Base-by-base conservation (phyloP, 192 early-diverging fungal species). In the Mortierella alpina region DNA sequence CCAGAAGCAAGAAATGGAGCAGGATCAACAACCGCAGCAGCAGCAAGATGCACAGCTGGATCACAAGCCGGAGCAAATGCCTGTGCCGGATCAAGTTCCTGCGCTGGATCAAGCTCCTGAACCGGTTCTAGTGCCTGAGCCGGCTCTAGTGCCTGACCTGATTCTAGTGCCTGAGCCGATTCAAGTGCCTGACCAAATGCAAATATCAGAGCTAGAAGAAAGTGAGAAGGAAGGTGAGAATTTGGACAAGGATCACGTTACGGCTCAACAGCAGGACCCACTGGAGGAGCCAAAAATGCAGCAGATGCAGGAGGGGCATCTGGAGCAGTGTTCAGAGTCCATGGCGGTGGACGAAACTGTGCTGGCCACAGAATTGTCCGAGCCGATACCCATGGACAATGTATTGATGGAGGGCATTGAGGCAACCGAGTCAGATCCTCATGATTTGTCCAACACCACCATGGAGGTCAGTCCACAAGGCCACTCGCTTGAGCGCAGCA, bases 341-440 rank as follows among this genome's bases (percentile, higher is more conserved):
- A 51, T 15, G 50, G 50, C 11, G 50, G 50, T 11, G 50, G 17
- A 51, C 13, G 50, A 51, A 31, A 31, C 31, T 31, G 31, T 31
- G 31, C 31, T 31, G 31, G 31, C 31, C 31, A 3, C 58, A 17
- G 6, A 12, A 31, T 8, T 22, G 8, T 15, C 57, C 5, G 67
- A 23, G 23, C 5, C 22, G 12, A 46, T 9, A 58, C 23, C 18
- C 31, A 31, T 31, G 31, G 31, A 31, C 31, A 31, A 31, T 31
- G 31, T 31, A 22, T 63, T 48, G 14, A 68, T 68, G 66, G 66
- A 68, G n/a, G 66, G 66, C 11, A 17, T 68, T 17, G 66, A 68
- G 47, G 56, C 66, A 1, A 23, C 55, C 17, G 66, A 56, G 15
- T 46, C 58, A 31, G 66, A 68, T 18, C 48, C 56, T 5, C 41